Conservation (phyloP, 768 basidiomycete genomes). For the Gloeostereum incarnatum region DNA sequence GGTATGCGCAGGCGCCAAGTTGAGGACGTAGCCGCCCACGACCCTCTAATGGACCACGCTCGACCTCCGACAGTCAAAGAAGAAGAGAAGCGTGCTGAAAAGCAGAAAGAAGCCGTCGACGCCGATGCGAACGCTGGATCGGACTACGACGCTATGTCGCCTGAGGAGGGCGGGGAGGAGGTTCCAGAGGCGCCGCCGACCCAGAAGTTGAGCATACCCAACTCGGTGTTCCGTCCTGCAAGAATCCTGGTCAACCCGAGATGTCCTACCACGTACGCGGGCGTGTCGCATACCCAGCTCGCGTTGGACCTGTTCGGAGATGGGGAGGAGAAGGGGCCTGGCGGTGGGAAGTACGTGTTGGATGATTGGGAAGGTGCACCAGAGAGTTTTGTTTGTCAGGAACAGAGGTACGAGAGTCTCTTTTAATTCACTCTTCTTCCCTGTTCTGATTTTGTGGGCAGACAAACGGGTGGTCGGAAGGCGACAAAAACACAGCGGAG, state of each 20-base stretch:
- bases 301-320: conserved; percentile 91
- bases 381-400: conserved; percentile 97
- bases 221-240: conserved; percentile 80
- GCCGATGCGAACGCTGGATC: conserved; percentile 78
- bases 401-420: conserved; percentile 54
- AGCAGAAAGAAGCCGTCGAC: conserved; percentile 31
- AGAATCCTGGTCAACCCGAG: conserved; percentile 93
- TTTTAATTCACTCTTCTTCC: conserved; percentile 1
- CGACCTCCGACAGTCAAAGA: conserved; percentile 17
- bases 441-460: conserved; percentile 15
- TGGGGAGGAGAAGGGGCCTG: conserved; percentile 29
- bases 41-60: conserved; percentile 24
- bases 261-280: conserved; percentile 96
- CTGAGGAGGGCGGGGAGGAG: conserved; percentile 40
- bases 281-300: conserved; percentile 91
- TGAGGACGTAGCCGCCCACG: conserved; percentile 25
- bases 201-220: conserved; percentile 60
- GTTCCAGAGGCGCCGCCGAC: conserved; percentile 25
- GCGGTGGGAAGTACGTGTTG: conserved; percentile 67
- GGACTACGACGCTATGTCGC: conserved; percentile 83
- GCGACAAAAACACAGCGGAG: conserved; percentile 84
- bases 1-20: conserved; percentile 19
- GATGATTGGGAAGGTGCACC: conserved; percentile 97
- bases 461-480: conserved; percentile 82
- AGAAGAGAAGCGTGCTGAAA: conserved; percentile 13